These are phyloP conservation scores for Phytopythium vexans DNA, from an alignment of 352 stramenopile genomes.

Conservation along the genomic window DNA sequence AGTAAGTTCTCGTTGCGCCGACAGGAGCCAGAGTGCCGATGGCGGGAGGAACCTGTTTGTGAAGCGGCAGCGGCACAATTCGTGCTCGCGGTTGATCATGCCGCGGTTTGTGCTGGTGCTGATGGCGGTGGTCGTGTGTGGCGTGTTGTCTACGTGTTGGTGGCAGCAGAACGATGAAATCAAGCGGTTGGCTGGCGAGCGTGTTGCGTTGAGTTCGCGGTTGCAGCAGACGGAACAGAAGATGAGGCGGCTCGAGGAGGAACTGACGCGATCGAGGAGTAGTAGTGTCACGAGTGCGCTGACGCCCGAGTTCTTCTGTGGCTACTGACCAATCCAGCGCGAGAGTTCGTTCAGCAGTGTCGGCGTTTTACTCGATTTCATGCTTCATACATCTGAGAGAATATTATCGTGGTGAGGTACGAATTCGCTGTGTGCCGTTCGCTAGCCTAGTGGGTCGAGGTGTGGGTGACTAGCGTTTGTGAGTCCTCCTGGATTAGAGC, in stretches of 20 bases:
- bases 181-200: constrained; percentile 43
- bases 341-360: not conserved
- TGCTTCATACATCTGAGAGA: not conserved
- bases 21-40: too few relatives aligned
- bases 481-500: too few relatives aligned
- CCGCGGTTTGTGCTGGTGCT: constrained; percentile 9
- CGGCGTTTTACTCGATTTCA: not conserved
- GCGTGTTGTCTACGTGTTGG: constrained; percentile 2
- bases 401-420: not conserved
- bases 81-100: not conserved
- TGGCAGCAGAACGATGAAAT: constrained; percentile 55
- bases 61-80: too few relatives aligned
- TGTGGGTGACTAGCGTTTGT: too few relatives aligned
- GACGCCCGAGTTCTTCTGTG: constrained; percentile 64
- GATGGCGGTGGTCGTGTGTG: constrained; percentile 7
- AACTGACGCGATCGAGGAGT: constrained; percentile 45
- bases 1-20: constrained; percentile 19
- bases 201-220: constrained; percentile 38
- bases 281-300: constrained; percentile 34
- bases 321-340: constrained; percentile 32
- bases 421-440: not conserved
- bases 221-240: constrained; percentile 53
- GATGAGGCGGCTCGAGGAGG: constrained; percentile 49
- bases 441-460: too few relatives aligned
- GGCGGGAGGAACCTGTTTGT: too few relatives aligned